Percentiles rank a stretch among this genome's conserved stretches.
Conservation (phyloP, 2,329 filamentous ascomycete genomes). For the Nannizzia gypsea region DNA sequence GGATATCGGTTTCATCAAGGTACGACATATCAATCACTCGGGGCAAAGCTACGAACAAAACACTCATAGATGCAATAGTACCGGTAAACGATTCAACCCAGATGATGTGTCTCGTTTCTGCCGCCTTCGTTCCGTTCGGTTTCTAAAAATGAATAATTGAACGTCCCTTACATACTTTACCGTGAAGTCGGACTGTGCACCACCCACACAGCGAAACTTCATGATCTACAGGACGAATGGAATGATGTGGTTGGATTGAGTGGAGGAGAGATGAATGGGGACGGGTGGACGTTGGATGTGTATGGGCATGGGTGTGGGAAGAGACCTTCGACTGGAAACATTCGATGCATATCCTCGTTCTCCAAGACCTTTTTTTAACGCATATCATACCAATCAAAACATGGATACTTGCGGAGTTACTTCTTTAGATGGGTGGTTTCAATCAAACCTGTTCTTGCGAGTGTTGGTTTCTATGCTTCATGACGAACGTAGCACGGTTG, state of each 20-base stretch:
- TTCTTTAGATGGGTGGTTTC: not conserved
- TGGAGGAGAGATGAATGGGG: not conserved
- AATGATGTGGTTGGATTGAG: not conserved
- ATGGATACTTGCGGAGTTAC: conserved; percentile 2
- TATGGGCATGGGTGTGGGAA: not conserved
- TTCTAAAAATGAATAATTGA: not conserved
- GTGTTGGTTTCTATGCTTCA: not conserved
- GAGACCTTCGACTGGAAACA: not conserved
- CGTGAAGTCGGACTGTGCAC: not conserved
- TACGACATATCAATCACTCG: conserved; percentile 21
- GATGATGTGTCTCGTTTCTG: not conserved
- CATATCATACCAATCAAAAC: conserved; percentile 4
- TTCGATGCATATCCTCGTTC: not conserved
- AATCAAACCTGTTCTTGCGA: not conserved
- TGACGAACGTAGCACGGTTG: not conserved
- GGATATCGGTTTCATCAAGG: conserved; percentile 60
- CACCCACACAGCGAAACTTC: not conserved
- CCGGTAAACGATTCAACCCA: not conserved
- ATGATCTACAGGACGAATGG: not conserved
- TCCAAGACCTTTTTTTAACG: not conserved
- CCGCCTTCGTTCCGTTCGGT: not conserved
- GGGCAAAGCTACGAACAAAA: not conserved
- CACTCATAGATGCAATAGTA: not conserved
- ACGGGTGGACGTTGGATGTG: not conserved
- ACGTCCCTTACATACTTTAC: not conserved